phyloP scores from a whole-genome alignment of 2,329 filamentous ascomycete genomes.

The Cucurbitaria berberidis region DNA sequence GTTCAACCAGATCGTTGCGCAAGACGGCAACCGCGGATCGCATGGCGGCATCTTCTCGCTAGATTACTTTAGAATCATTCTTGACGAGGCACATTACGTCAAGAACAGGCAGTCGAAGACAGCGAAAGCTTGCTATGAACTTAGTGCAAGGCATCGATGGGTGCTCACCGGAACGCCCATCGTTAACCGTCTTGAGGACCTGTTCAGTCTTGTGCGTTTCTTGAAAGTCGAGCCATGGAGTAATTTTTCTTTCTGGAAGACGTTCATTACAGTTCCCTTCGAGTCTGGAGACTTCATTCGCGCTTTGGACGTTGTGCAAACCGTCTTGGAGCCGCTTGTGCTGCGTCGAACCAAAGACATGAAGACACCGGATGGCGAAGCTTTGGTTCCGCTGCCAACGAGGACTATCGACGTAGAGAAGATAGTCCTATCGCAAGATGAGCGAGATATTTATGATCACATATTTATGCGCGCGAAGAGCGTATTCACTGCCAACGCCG shows the following conservation, averaged over 20 bases:
- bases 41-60: conserved; percentile 82
- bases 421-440: conserved; percentile 81
- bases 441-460: conserved; percentile 90
- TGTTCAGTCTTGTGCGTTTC: conserved; percentile 93
- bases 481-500: conserved; percentile 84
- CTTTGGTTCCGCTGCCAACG: conserved; percentile 80
- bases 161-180: conserved; percentile 94
- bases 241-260: conserved; percentile 99
- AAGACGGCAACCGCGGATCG: conserved; percentile 67
- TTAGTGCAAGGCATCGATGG: conserved; percentile 87
- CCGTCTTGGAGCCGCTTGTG: conserved; percentile 93
- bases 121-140: conserved; percentile 90
- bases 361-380: conserved; percentile 87
- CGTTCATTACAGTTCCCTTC: conserved; percentile 96
- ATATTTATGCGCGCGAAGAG: conserved; percentile 83
- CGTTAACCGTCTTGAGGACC: conserved; percentile 91
- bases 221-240: conserved; percentile 96
- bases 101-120: conserved; percentile 89
- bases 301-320: conserved; percentile 95
- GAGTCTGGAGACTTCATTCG: conserved; percentile 94
- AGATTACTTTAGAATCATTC: conserved; percentile 91
- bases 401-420: conserved; percentile 85
- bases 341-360: conserved; percentile 96
- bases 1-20: conserved; percentile 74
- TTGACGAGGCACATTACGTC: conserved; percentile 94